Evolutionary conservation across 345 rosid genomes (phyloP).

Genomic region (Noccaea bulbosa): DNA sequence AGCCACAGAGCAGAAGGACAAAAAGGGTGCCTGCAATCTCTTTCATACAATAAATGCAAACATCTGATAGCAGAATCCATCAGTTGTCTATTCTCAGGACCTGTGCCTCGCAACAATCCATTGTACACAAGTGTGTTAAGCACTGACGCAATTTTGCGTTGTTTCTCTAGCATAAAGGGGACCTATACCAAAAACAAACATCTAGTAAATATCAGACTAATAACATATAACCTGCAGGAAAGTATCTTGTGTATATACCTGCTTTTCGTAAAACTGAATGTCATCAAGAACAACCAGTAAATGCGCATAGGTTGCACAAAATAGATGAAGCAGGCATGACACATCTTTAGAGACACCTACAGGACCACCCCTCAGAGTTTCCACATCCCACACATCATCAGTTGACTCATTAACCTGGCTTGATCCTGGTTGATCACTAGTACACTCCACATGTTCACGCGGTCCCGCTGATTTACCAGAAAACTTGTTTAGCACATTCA

Average conservation of each 20-base stretch:
- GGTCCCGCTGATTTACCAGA: slow-evolving; percentile 71
- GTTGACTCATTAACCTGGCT: slow-evolving; percentile 50
- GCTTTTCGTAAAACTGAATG: slow-evolving; percentile 95
- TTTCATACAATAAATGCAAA: slow-evolving; percentile 90
- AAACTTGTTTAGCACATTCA: slow-evolving; percentile 67
- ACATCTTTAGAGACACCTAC: slow-evolving; percentile 70
- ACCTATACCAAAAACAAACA: slow-evolving; percentile 54
- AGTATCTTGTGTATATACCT: slow-evolving; percentile 54
- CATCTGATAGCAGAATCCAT: slow-evolving; percentile 90
- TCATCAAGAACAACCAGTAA: slow-evolving; percentile 95
- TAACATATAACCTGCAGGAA: slow-evolving; percentile 28
- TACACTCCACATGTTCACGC: slow-evolving; percentile 40
- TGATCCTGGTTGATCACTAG: slow-evolving; percentile 47
- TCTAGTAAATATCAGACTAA: slow-evolving; percentile 26
- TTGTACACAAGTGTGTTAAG: slow-evolving; percentile 91
- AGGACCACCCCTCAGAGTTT: slow-evolving; percentile 71
- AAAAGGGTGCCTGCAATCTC: slow-evolving; percentile 91
- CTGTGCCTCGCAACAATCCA: slow-evolving; percentile 57
- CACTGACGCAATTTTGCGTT: slow-evolving; percentile 72
- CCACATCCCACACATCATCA: slow-evolving; percentile 72
- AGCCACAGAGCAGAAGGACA: slow-evolving; percentile 91
- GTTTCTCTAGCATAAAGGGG: slow-evolving; percentile 84
- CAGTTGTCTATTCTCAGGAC: slow-evolving; percentile 61
- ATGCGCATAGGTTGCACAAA: slow-evolving; percentile 89
- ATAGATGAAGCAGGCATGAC: slow-evolving; percentile 80